Base-by-base conservation (phyloP, 2,329 filamentous ascomycete genomes). In the Aspergillus aculeatus region DNA sequence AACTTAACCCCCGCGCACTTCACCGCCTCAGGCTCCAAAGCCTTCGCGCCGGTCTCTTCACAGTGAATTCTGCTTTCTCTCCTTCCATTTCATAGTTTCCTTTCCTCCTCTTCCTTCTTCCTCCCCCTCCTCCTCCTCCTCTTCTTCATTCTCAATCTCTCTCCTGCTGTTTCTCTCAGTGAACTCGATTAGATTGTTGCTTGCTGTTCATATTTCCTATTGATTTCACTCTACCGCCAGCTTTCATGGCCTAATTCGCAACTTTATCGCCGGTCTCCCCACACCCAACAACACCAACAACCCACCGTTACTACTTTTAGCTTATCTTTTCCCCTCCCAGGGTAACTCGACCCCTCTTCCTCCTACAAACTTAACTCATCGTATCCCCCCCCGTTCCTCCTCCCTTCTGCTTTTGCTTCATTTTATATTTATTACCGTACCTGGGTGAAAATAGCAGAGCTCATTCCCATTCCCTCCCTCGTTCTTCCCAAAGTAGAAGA, bases 231-330 rank as follows among this genome's bases (percentile, higher is more conserved):
- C 19, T 32, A 4, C 41, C n/a, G 16, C 19, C 32, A 16, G 16
- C 19, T 23, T 60, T 50, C 41, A 62, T 62, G 63, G 58, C 59
- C 52, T 65, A 64, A 54, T 32, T 58, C 54, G 54, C 47, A 50
- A 35, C 11, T 51, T 59, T 29, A 44, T 35, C 41, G 19, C 26
- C 41, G 53, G 19, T 48, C 53, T 35, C 41, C 19, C 44, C 31
- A 49, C 53, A 49, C 51, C 59, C 32, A 12, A 51, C 47, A 49
- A 12, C 44, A 21, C 21, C 35, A 14, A 12, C 31, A 14, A 49
- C 24, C 26, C 21, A 53, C 19, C 24, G 32, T 51, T 54, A 50
- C 48, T 50, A 26, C 23, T 29, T 55, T 19, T 44, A 55, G 53
- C 53, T 55, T 55, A 55, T 55, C 53, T 55, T 41, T 31, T 26